These are phyloP conservation scores for Sonneratia caseolaris DNA, from an alignment of 345 rosid genomes.

Conservation along the genomic window DNA sequence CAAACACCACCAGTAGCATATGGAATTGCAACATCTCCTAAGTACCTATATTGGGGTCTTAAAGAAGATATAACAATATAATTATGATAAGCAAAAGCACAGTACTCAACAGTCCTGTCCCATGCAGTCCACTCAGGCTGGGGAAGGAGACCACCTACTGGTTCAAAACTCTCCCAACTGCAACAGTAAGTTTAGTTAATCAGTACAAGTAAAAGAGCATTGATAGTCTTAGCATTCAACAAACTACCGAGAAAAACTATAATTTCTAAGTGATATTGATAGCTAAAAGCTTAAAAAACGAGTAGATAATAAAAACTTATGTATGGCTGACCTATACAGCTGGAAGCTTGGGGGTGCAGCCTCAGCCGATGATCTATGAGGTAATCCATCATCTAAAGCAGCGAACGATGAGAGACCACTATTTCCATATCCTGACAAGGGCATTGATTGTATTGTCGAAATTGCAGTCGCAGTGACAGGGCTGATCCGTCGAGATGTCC, in stretches of 20 bases:
- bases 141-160: slow-evolving; percentile 92
- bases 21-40: slow-evolving; percentile 95
- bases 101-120: slow-evolving; percentile 98
- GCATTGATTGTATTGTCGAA: slow-evolving; percentile 95
- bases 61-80: slow-evolving; percentile 86
- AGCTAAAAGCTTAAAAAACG: neutral
- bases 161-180: slow-evolving; percentile 98
- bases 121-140: slow-evolving; percentile 99
- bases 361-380: slow-evolving; percentile 62
- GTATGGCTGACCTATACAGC: slow-evolving; percentile 64
- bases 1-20: slow-evolving; percentile 96
- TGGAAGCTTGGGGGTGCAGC: slow-evolving; percentile 84
- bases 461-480: slow-evolving; percentile 88
- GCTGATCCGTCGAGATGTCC: slow-evolving; percentile 82
- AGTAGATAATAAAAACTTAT: neutral
- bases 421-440: slow-evolving; percentile 91
- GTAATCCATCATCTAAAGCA: slow-evolving; percentile 65
- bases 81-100: slow-evolving; percentile 91
- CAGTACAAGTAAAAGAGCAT: slow-evolving; percentile 8
- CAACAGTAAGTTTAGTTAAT: slow-evolving; percentile 22
- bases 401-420: slow-evolving; percentile 69
- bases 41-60: slow-evolving; percentile 92
- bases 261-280: neutral
- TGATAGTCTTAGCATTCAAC: neutral
- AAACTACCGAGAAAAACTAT: neutral